Base-by-base conservation (phyloP, 108 stramenopile genomes). In the Fistulifera solaris region DNA sequence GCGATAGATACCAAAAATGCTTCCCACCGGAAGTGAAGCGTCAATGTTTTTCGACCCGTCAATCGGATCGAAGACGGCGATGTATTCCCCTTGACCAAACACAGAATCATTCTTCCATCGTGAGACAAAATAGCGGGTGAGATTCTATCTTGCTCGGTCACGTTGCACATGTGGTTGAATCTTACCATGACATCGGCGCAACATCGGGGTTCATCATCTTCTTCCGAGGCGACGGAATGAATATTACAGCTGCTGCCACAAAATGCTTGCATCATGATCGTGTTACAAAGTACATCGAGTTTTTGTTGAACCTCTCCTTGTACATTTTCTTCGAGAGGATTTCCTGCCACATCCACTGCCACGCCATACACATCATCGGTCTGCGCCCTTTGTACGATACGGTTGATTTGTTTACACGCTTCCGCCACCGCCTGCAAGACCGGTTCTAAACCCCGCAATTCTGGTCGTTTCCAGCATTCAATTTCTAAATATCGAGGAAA, bases 31-130 rank as follows among this genome's bases (percentile, higher is more conserved):
- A 23, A 99, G 76, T 51, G 91, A 89, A 31, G 93, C 69, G 71
- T 98, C 97, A 66, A 99, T 97, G 58, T 99, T 99, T 56, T 93
- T 90, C 27, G 76, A 78, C 41, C 89, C 89, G 58, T 91, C 89
- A 27, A 76, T 56, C 4, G 99, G 99, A 73, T 99, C 99, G 70
- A 99, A 99, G n/a, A 94, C 97, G 19, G 96, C 97, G 50, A 94
- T 87, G 68, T 89, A 99, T 51, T 96, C 78, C 23, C 87, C 92
- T 19, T 67, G 48, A 11, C 75, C 68, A 71, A 85, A 79, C 11
- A 74, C 79, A n/a, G 71, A 66, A 56, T 78, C 81, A 3, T 42
- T 59, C 66, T 69, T 19, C n/a, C 5, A 52, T n/a, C 43, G 11
- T 18, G 6, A 26, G 63, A 3, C 35, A 18, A 24, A 49, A 40